Conservation (phyloP, 73 alveolate species). For the Paraurostyla sp. region DNA sequence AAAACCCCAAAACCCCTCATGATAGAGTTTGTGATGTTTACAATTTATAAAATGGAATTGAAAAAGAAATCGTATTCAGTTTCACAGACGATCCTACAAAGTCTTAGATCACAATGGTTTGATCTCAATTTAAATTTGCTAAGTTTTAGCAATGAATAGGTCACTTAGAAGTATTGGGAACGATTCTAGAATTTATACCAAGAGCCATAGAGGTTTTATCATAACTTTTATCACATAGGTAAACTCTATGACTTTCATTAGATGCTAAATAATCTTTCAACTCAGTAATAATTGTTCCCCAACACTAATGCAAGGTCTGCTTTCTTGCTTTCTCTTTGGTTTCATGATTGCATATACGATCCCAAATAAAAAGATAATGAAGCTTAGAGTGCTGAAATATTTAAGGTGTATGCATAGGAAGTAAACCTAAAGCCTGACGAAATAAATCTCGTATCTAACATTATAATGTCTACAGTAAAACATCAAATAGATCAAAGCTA, state of each 20-base stretch:
- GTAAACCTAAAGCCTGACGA: not conserved
- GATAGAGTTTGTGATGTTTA: too few relatives aligned
- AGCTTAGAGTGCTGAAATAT: not conserved
- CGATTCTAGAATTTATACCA: not conserved
- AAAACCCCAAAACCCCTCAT: too few relatives aligned
- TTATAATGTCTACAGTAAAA: constrained; percentile 31
- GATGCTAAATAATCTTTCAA: too few relatives aligned
- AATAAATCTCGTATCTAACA: not conserved
- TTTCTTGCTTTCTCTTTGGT: constrained; percentile 41
- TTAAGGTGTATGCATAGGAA: not conserved
- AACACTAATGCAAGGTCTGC: not conserved
- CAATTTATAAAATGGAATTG: too few relatives aligned
- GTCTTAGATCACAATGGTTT: too few relatives aligned
- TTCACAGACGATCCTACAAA: too few relatives aligned
- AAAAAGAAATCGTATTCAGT: too few relatives aligned
- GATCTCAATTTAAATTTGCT: too few relatives aligned
- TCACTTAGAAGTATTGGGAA: constrained; percentile 2
- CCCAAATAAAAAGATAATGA: constrained; percentile 53
- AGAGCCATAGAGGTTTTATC: constrained; percentile 47
- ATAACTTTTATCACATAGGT: constrained; percentile 47
- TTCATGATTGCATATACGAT: constrained; percentile 50
- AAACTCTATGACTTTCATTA: constrained; percentile 28
- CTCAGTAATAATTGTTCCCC: too few relatives aligned
- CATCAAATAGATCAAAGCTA: not conserved
- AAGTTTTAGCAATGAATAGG: too few relatives aligned